These are phyloP conservation scores for Sporisorium graminicola DNA, from an alignment of 1,284 basidiomycete species.

Conservation along the genomic window DNA sequence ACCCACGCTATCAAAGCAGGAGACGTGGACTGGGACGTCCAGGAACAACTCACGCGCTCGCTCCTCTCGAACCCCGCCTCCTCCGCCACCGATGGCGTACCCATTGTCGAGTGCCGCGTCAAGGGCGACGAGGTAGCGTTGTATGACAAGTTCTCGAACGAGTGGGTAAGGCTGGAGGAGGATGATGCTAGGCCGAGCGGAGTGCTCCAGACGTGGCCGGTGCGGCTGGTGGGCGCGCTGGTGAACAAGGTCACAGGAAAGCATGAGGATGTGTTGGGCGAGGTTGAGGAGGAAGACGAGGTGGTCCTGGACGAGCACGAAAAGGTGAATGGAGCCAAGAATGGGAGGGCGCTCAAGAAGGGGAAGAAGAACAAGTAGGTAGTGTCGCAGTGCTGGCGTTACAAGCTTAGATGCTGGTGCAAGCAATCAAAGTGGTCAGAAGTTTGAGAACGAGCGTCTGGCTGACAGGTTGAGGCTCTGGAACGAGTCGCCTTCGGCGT, in stretches of 20 bases:
- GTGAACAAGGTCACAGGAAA: conserved; percentile 27
- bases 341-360: conserved; percentile 1
- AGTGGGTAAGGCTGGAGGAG: conserved; percentile 57
- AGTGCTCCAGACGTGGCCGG: conserved; percentile 49
- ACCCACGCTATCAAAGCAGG: conserved; percentile 21
- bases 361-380: conserved; percentile 30
- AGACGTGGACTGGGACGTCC: conserved; percentile 60
- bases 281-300: conserved; percentile 21
- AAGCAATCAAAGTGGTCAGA: neutral
- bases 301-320: neutral
- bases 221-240: conserved; percentile 31
- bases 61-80: conserved; percentile 25
- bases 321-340: conserved; percentile 1
- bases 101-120: conserved; percentile 57
- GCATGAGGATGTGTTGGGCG: conserved; percentile 27
- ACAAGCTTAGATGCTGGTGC: neutral
- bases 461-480: no score
- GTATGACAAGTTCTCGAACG: conserved; percentile 43
- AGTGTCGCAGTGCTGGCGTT: neutral
- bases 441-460: no score
- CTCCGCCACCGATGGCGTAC: conserved; percentile 18
- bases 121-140: conserved; percentile 45
- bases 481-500: no score
- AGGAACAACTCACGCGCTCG: conserved; percentile 52
- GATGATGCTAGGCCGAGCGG: conserved; percentile 32